Evolutionary conservation across 176 grass and related monocot genomes (phyloP).

Genomic region (Rhynchospora breviuscula): DNA sequence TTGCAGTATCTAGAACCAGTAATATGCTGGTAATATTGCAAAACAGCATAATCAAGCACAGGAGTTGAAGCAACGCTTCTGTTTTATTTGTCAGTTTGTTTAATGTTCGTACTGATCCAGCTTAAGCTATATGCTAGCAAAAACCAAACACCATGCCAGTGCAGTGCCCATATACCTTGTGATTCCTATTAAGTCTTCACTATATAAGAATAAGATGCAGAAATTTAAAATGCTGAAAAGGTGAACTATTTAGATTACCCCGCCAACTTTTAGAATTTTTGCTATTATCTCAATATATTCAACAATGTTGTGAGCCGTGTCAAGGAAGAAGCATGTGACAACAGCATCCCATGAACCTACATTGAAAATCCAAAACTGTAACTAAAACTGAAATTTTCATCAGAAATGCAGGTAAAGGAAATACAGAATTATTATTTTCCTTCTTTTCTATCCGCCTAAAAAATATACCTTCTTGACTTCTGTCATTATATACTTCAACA

Average conservation of each 20-base stretch:
- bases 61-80: not conserved
- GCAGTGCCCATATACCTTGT: not conserved
- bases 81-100: not conserved
- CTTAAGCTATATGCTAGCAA: not conserved
- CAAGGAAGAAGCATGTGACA: conserved; percentile 95
- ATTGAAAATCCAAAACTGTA: conserved; percentile 19
- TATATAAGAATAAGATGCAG: not conserved
- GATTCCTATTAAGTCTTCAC: not conserved
- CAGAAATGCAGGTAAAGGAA: not conserved
- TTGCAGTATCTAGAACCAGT: not conserved
- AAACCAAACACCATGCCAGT: not conserved
- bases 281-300: conserved; percentile 98
- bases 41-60: not conserved
- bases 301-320: conserved; percentile 94
- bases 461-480: conserved; percentile 83
- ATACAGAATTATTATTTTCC: not conserved
- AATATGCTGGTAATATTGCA: not conserved
- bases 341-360: conserved; percentile 96
- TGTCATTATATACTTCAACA: conserved; percentile 91
- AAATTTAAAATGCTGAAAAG: not conserved
- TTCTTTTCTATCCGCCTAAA: not conserved
- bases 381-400: conserved; percentile 12
- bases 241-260: conserved; percentile 42
- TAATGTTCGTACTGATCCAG: not conserved
- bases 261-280: conserved; percentile 84